Conservation (phyloP, 148 eudicot genomes). For the Fagopyrum homotropicum region DNA sequence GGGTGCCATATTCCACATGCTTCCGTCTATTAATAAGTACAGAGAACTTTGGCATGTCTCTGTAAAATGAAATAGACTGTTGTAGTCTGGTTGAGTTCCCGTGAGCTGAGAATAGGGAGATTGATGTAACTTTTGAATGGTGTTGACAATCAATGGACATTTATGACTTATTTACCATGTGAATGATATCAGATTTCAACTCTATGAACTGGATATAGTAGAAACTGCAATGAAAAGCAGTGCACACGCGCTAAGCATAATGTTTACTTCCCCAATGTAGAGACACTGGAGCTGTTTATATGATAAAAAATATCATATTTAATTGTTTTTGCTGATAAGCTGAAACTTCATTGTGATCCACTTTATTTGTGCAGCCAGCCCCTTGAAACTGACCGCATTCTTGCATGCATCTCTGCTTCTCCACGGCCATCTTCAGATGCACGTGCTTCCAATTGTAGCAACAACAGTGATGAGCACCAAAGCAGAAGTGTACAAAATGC, state of each 20-base stretch:
- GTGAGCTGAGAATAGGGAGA: not conserved
- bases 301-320: not conserved
- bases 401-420: slow-evolving; percentile 89
- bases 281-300: not conserved
- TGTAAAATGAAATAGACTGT: not conserved
- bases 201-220: not conserved
- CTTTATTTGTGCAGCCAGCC: slow-evolving; percentile 60
- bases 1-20: not conserved
- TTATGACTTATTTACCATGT: not conserved
- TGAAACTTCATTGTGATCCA: not conserved
- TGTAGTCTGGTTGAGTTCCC: not conserved
- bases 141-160: not conserved
- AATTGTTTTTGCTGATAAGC: not conserved
- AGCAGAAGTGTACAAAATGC: slow-evolving; percentile 51
- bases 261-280: not conserved
- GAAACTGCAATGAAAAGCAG: not conserved
- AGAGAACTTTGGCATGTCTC: not conserved
- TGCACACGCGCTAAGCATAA: not conserved
- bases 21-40: not conserved
- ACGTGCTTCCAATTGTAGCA: slow-evolving; percentile 44
- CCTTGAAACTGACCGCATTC: slow-evolving; percentile 90
- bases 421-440: slow-evolving; percentile 74
- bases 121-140: not conserved
- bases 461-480: slow-evolving; percentile 52
- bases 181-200: not conserved